Evolutionary conservation across 768 basidiomycete species (phyloP), one percentile per base, ranked within the genome.

Genomic region (Russula sp.): DNA sequence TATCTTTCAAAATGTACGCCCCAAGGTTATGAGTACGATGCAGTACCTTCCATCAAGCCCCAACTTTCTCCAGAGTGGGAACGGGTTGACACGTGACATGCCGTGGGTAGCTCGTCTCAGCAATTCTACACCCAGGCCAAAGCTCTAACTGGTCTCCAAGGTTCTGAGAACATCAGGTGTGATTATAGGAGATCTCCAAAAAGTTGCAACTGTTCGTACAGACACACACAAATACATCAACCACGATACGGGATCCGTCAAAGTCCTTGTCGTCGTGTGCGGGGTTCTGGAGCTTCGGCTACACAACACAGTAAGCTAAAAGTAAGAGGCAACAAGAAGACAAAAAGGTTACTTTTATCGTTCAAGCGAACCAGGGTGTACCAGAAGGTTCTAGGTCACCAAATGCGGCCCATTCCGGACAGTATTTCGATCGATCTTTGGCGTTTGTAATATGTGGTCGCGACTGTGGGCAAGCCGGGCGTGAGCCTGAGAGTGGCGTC

Each of bases 381-480:
- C 62, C 62, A 37, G 62, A 55, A 16, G 62, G 62, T 32, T 63
- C 57, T 1, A 63, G 32, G 47, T 63, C 57, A 34, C 62, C 62
- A 35, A 49, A 55, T n/a, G 37, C 57, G 16, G 31, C 9, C 62
- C 62, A 63, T n/a, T 49, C 45, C 6, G 6, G 35, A 22, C 14
- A 5, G 31, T 58, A 53, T 40, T 63, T 63, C 35, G 51, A 35
- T 48, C 20, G 22, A 13, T 53, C 50, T 47, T 55, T 61, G 20
- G 52, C 22, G n/a, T 54, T 61, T 10, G 59, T 13, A 35, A 34
- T 42, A 16, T 40, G 62, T 2, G 47, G 62, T 40, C 14, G 22
- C 6, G 62, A 20, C 34, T 53, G 42, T 20, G 35, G 3, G 16
- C 55, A 37, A 20, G 18, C 4, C 13, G 18, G 35, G 35, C 37